Conservation (phyloP, 345 rosid species). For the Rhodomyrtus tomentosa region DNA sequence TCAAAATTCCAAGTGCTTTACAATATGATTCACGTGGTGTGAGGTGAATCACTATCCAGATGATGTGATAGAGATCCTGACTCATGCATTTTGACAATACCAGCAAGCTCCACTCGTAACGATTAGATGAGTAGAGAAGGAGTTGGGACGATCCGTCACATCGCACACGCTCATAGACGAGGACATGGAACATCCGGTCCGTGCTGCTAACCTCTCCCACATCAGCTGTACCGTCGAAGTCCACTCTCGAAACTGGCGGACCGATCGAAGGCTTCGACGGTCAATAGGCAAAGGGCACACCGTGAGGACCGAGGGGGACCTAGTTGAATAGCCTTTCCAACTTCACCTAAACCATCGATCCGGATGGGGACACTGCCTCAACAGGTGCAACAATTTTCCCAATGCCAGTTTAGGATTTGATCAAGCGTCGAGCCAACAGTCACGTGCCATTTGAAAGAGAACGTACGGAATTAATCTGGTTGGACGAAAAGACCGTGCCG, state of each 20-base stretch:
- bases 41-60: background rate
- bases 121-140: too few species aligned
- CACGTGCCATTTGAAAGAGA: background rate
- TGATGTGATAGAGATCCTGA: background rate
- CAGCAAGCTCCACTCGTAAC: too few species aligned
- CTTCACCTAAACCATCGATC: background rate
- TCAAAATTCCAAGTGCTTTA: background rate
- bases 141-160: too few species aligned
- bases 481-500: background rate
- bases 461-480: background rate
- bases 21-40: background rate
- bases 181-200: too few species aligned
- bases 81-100: background rate
- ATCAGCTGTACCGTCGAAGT: too few species aligned
- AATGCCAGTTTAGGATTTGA: background rate
- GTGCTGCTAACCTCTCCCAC: too few species aligned
- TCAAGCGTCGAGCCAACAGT: background rate
- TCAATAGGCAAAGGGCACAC: too few species aligned
- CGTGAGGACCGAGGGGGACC: background rate
- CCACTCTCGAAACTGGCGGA: too few species aligned
- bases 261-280: too few species aligned
- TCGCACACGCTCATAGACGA: too few species aligned
- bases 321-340: background rate
- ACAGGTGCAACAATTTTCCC: background rate
- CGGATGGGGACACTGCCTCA: background rate